Conservation (phyloP, 169 alveolate genomes). For the Theileria luwenshuni region DNA sequence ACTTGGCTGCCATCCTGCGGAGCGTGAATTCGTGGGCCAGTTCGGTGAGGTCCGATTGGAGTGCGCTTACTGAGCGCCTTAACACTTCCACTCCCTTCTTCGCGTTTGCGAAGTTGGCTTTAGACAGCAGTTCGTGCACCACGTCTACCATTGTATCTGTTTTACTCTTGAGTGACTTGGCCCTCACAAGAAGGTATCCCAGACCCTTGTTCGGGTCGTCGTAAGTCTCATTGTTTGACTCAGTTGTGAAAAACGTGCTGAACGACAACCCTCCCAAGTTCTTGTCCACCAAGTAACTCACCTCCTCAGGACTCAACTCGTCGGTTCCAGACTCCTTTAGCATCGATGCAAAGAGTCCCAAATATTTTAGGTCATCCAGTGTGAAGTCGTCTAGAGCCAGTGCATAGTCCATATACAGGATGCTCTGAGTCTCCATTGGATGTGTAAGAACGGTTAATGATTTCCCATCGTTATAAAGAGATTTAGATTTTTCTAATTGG, state of each 20-base stretch:
- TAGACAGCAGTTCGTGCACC: constrained; percentile 62
- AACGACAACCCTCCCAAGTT: constrained; percentile 69
- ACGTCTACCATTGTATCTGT: constrained; percentile 68
- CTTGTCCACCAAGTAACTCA: constrained; percentile 65
- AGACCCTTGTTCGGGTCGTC: constrained; percentile 59
- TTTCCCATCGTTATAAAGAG: constrained; percentile 6
- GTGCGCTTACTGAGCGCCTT: constrained; percentile 62
- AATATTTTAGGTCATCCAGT: constrained; percentile 70
- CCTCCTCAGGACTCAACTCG: constrained; percentile 70
- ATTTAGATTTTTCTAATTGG: constrained; percentile 31
- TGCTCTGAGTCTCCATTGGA: constrained; percentile 76
- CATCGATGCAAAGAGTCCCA: constrained; percentile 65
- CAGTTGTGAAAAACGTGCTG: constrained; percentile 58
- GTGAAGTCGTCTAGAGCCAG: constrained; percentile 67
- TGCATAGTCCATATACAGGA: constrained; percentile 73
- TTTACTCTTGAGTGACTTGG: constrained; percentile 70
- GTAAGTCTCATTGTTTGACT: constrained; percentile 60
- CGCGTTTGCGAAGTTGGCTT: constrained; percentile 66
- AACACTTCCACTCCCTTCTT: constrained; percentile 74
- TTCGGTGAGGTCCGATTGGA: constrained; percentile 54
- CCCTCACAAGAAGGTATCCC: constrained; percentile 68
- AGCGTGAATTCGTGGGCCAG: constrained; percentile 63
- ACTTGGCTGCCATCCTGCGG: constrained; percentile 54
- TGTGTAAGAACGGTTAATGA: constrained; percentile 55
- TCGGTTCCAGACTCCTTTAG: constrained; percentile 72